Evolutionary conservation across 345 rosid genomes (phyloP).

Genomic region (Conringia planisiliqua): DNA sequence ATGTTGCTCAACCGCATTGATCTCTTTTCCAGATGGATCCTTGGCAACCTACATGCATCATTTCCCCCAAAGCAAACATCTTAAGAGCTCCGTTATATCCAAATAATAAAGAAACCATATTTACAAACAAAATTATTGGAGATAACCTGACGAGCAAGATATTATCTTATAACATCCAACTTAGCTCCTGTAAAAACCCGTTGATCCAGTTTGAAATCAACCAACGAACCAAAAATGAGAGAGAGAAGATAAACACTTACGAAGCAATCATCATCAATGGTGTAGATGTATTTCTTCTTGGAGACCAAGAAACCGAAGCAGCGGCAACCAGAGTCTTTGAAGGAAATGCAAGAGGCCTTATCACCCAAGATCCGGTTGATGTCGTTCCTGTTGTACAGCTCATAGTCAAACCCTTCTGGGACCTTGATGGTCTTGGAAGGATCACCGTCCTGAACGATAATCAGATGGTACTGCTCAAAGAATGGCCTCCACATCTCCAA

Average conservation of each 20-base stretch:
- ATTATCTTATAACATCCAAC: neutral
- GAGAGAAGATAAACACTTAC: slow-evolving; percentile 23
- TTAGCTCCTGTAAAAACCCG: no score
- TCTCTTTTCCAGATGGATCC: slow-evolving; percentile 48
- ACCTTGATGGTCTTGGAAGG: slow-evolving; percentile 51
- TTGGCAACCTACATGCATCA: slow-evolving; percentile 41
- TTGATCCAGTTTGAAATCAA: neutral
- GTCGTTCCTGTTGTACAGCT: slow-evolving; percentile 51
- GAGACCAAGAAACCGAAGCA: slow-evolving; percentile 53
- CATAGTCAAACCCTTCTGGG: slow-evolving; percentile 53
- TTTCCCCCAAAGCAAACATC: neutral
- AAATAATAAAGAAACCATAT: neutral
- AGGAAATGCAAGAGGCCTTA: slow-evolving; percentile 57
- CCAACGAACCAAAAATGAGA: neutral
- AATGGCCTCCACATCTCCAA: slow-evolving; percentile 57
- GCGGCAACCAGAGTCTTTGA: slow-evolving; percentile 53
- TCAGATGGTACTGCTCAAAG: slow-evolving; percentile 52
- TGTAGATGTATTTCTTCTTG: slow-evolving; percentile 43
- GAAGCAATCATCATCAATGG: slow-evolving; percentile 60
- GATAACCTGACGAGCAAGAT: neutral
- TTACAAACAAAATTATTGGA: neutral
- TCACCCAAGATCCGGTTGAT: slow-evolving; percentile 52
- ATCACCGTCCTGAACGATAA: slow-evolving; percentile 54
- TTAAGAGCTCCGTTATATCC: neutral
- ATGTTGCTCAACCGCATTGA: slow-evolving; percentile 54